Conservation (phyloP, 345 rosid genomes). For the Boechera retrofracta region DNA sequence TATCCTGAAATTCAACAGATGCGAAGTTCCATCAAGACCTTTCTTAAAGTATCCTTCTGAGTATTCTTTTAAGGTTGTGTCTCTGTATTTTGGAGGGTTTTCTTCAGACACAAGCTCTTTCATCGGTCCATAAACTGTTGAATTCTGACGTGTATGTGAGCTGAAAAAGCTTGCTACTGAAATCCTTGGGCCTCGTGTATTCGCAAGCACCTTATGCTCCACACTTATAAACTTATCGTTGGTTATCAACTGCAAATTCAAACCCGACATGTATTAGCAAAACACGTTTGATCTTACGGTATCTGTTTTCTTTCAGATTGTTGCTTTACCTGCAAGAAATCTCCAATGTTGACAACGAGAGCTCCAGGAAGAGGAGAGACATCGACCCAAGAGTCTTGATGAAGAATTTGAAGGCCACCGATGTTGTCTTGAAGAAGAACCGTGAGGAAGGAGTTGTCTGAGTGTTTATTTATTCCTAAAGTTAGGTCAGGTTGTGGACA, state of each 20-base stretch:
- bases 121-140: slow-evolving; percentile 52
- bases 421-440: slow-evolving; percentile 49
- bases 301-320: background rate
- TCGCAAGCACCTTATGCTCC: slow-evolving; percentile 50
- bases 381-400: slow-evolving; percentile 29
- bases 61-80: slow-evolving; percentile 39
- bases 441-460: slow-evolving; percentile 43
- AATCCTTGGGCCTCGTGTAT: slow-evolving; percentile 44
- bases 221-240: slow-evolving; percentile 53
- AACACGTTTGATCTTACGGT: background rate
- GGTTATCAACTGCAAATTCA: slow-evolving; percentile 45
- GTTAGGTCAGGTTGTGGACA: slow-evolving; percentile 58
- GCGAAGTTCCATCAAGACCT: slow-evolving; percentile 46
- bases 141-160: background rate
- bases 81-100: slow-evolving; percentile 50
- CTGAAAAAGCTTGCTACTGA: slow-evolving; percentile 56
- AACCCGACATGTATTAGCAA: background rate
- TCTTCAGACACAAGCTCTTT: slow-evolving; percentile 52
- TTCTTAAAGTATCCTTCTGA: slow-evolving; percentile 22
- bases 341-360: slow-evolving; percentile 14
- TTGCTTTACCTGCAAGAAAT: slow-evolving; percentile 23
- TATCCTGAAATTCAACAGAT: slow-evolving; percentile 43
- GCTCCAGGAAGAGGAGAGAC: slow-evolving; percentile 14
- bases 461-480: slow-evolving; percentile 39
- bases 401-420: slow-evolving; percentile 52